These are phyloP conservation scores for Picochlorum sp. DNA, from an alignment of 139 green algal genomes.

Conservation along the genomic window DNA sequence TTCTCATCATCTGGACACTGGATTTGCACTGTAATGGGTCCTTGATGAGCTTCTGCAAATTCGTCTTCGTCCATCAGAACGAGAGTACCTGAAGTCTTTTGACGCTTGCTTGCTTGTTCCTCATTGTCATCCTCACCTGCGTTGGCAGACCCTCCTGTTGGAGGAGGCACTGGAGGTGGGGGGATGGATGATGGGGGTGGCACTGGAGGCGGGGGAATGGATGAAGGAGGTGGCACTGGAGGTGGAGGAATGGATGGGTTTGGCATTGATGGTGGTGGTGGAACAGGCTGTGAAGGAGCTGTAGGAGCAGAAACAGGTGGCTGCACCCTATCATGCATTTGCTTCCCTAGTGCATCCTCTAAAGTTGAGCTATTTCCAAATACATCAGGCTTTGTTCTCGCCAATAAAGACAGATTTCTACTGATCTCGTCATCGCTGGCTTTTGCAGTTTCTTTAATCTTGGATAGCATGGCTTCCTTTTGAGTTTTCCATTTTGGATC, in stretches of 20 bases:
- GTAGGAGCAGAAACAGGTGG: slow-evolving; percentile 3
- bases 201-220: slow-evolving; percentile 6
- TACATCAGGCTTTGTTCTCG: slow-evolving; percentile 83
- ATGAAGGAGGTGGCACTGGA: slow-evolving; percentile 7
- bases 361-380: slow-evolving; percentile 89
- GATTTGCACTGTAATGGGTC: slow-evolving; percentile 35
- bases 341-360: slow-evolving; percentile 47
- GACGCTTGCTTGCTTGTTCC: background rate
- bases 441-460: slow-evolving; percentile 69
- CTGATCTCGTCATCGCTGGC: slow-evolving; percentile 89
- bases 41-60: slow-evolving; percentile 51
- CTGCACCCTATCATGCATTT: slow-evolving; percentile 63
- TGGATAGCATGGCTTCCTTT: slow-evolving; percentile 87
- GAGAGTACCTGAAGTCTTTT: slow-evolving; percentile 24
- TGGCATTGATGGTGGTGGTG: background rate
- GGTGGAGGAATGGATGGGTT: slow-evolving; percentile 5
- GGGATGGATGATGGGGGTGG: slow-evolving; percentile 15
- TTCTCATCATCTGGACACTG: slow-evolving; percentile 57
- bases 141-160: background rate
- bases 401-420: slow-evolving; percentile 79
- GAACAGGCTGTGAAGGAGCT: background rate
- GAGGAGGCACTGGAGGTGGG: background rate
- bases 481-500: slow-evolving; percentile 91
- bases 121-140: background rate
- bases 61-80: slow-evolving; percentile 71